These are phyloP conservation scores for Alternaria viburni DNA, from an alignment of 2,329 filamentous ascomycete genomes.

Conservation along the genomic window DNA sequence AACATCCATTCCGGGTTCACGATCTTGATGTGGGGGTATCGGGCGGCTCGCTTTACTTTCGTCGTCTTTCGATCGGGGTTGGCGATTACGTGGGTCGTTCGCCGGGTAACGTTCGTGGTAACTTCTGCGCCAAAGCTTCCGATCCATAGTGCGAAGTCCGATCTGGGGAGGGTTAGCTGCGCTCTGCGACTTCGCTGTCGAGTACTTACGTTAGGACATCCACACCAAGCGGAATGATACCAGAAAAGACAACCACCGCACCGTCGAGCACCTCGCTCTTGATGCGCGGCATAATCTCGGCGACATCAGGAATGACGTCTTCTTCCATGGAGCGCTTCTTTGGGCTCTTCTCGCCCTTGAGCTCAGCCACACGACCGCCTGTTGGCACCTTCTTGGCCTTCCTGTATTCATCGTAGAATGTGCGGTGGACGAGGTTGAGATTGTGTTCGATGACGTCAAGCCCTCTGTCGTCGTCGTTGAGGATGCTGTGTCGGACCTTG, in stretches of 20 bases:
- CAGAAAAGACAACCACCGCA: slow-evolving; percentile 84
- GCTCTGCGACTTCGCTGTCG: no score
- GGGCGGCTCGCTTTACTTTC: slow-evolving; percentile 87
- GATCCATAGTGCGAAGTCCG: slow-evolving; percentile 87
- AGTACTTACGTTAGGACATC: slow-evolving; percentile 67
- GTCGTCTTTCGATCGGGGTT: slow-evolving; percentile 77
- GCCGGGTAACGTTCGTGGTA: slow-evolving; percentile 61
- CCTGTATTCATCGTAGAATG: slow-evolving; percentile 87
- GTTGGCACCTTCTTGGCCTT: slow-evolving; percentile 52
- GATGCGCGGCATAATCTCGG: slow-evolving; percentile 79
- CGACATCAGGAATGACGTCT: slow-evolving; percentile 79
- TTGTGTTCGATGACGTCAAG: slow-evolving; percentile 77
- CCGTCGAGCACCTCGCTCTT: slow-evolving; percentile 78
- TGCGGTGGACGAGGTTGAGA: slow-evolving; percentile 74
- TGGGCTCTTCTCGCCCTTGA: slow-evolving; percentile 57
- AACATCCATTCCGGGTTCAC: slow-evolving; percentile 91
- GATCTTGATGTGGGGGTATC: slow-evolving; percentile 82
- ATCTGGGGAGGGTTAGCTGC: slow-evolving; percentile 50
- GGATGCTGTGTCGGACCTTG: slow-evolving; percentile 72
- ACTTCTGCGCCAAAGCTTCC: slow-evolving; percentile 82
- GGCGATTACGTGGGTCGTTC: slow-evolving; percentile 74
- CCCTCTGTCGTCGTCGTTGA: slow-evolving; percentile 88
- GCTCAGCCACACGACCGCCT: slow-evolving; percentile 57
- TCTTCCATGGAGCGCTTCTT: slow-evolving; percentile 57
- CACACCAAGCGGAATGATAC: slow-evolving; percentile 82